These are phyloP conservation scores for Flaveria robusta DNA, from an alignment of 129 eudicot genomes.

Conservation along the genomic window DNA sequence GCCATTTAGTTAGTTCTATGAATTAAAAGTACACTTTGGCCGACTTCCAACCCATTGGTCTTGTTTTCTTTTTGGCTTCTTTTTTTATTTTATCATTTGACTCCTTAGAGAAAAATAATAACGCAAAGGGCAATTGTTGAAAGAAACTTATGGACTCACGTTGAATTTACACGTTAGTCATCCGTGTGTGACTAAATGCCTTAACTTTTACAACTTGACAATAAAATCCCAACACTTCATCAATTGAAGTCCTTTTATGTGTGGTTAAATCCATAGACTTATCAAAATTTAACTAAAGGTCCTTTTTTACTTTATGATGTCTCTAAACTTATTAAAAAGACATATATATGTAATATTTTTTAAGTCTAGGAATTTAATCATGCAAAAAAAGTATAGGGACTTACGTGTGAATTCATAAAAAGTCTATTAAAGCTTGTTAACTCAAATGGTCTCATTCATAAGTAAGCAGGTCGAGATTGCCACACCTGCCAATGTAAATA, in stretches of 20 bases:
- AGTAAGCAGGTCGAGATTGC: not conserved
- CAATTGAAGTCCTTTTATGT: not conserved
- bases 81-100: not conserved
- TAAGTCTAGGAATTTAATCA: not conserved
- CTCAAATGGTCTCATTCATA: not conserved
- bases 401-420: not conserved
- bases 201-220: not conserved
- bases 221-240: not conserved
- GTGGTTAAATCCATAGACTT: not conserved
- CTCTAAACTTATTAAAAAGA: not conserved
- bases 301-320: not conserved
- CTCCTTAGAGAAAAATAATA: too few species aligned
- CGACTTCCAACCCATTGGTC: not conserved
- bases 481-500: not conserved
- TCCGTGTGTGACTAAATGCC: not conserved
- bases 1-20: not conserved
- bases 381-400: not conserved
- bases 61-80: not conserved
- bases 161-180: not conserved
- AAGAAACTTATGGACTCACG: not conserved
- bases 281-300: not conserved
- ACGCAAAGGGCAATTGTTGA: too few species aligned
- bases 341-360: not conserved
- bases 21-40: not conserved
- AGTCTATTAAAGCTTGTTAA: not conserved